phyloP scores from a whole-genome alignment of 257 asterid genomes.

The Asclepias syriaca region DNA sequence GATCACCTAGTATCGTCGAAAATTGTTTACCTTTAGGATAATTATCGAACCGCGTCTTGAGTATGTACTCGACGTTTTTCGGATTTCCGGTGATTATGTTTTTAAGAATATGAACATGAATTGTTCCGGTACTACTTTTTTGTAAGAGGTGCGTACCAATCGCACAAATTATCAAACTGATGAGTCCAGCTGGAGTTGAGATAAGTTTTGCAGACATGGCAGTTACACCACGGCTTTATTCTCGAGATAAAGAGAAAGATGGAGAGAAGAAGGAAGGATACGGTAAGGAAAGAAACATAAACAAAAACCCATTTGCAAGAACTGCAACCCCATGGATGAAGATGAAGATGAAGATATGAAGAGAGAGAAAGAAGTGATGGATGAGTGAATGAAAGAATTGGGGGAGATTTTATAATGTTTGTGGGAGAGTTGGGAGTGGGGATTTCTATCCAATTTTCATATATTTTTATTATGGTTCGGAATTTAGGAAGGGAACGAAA shows the following conservation, averaged over 20 bases:
- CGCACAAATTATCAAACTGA: constrained; percentile 55
- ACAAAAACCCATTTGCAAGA: constrained; percentile 23
- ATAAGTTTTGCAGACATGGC: constrained; percentile 52
- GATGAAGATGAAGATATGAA: too few species aligned
- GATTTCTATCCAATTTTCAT: too few species aligned
- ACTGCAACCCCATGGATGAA: not conserved
- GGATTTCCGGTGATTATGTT: constrained; percentile 64
- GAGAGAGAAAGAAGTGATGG: too few species aligned
- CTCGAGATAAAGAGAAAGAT: constrained; percentile 18
- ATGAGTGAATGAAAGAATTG: too few species aligned
- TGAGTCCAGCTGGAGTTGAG: constrained; percentile 49
- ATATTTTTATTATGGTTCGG: too few species aligned
- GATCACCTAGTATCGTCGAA: constrained; percentile 55
- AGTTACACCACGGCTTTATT: constrained; percentile 52
- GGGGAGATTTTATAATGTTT: too few species aligned
- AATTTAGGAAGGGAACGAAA: too few species aligned
- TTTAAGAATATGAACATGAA: constrained; percentile 61
- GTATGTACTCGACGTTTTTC: constrained; percentile 55
- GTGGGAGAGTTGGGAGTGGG: too few species aligned
- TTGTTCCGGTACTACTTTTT: constrained; percentile 53
- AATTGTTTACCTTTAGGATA: constrained; percentile 72
- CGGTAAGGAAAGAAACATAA: constrained; percentile 24
- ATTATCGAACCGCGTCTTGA: constrained; percentile 57
- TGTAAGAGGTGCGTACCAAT: constrained; percentile 77
- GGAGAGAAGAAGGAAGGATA: constrained; percentile 15